phyloP scores from a whole-genome alignment of 2,329 filamentous ascomycete species.

The Elsinoe necatrix region DNA sequence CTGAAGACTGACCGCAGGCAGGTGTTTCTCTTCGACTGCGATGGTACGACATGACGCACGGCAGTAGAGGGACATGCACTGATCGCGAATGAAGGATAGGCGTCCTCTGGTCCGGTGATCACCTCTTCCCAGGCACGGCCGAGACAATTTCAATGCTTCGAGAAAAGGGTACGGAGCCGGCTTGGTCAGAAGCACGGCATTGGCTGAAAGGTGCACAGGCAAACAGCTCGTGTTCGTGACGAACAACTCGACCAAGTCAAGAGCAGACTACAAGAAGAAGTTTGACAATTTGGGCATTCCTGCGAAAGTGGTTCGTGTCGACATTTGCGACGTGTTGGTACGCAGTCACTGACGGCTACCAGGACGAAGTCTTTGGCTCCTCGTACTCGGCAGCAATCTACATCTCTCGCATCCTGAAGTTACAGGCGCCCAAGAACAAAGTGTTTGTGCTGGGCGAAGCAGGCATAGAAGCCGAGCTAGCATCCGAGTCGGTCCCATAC shows the following conservation, averaged over 20 bases:
- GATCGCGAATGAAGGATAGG: slow-evolving; percentile 51
- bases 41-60: slow-evolving; percentile 55
- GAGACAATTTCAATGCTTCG: slow-evolving; percentile 79
- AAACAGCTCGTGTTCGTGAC: slow-evolving; percentile 95
- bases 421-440: slow-evolving; percentile 73
- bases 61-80: slow-evolving; percentile 19
- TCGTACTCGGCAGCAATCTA: slow-evolving; percentile 94
- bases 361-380: slow-evolving; percentile 92
- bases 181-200: background rate
- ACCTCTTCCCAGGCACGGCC: slow-evolving; percentile 73
- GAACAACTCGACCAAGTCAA: slow-evolving; percentile 97
- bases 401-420: slow-evolving; percentile 81
- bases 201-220: slow-evolving; percentile 42
- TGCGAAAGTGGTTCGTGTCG: slow-evolving; percentile 49
- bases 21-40: slow-evolving; percentile 94
- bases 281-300: slow-evolving; percentile 74
- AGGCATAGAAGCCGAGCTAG: slow-evolving; percentile 83
- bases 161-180: slow-evolving; percentile 55
- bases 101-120: slow-evolving; percentile 92
- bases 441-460: slow-evolving; percentile 89
- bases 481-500: slow-evolving; percentile 66
- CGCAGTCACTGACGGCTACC: slow-evolving; percentile 11
- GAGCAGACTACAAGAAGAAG: slow-evolving; percentile 86
- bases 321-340: background rate
- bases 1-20: slow-evolving; percentile 30